phyloP scores from a whole-genome alignment of 352 stramenopile species.

The Phytophthora hibernalis region DNA sequence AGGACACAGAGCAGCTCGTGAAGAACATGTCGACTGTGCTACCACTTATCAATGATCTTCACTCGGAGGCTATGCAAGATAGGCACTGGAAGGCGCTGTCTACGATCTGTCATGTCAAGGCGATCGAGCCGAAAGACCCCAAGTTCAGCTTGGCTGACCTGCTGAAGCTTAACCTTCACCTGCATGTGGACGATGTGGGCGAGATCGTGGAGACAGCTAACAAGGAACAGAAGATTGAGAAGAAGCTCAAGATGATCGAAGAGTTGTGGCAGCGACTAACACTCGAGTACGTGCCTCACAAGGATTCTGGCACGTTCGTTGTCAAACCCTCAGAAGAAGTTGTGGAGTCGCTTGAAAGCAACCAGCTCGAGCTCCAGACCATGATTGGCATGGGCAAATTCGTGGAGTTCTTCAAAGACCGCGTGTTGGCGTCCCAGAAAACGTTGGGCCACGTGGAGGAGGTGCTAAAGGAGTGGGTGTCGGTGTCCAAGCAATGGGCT shows the following conservation, averaged over 20 bases:
- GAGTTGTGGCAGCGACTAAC: slow-evolving; percentile 85
- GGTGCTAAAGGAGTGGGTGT: slow-evolving; percentile 90
- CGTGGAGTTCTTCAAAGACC: slow-evolving; percentile 91
- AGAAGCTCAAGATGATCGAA: slow-evolving; percentile 91
- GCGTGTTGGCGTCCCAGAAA: slow-evolving; percentile 80
- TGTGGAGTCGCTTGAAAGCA: slow-evolving; percentile 86
- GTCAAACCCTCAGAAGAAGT: slow-evolving; percentile 90
- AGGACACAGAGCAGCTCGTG: slow-evolving; percentile 86
- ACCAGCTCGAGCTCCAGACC: slow-evolving; percentile 88
- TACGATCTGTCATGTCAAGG: slow-evolving; percentile 86
- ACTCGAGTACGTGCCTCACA: slow-evolving; percentile 89
- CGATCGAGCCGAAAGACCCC: slow-evolving; percentile 82
- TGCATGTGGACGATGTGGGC: slow-evolving; percentile 86
- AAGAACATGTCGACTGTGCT: slow-evolving; percentile 90
- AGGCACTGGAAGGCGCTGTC: slow-evolving; percentile 94
- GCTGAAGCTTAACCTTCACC: slow-evolving; percentile 83
- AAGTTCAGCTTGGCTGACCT: slow-evolving; percentile 88
- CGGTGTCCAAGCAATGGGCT: slow-evolving; percentile 88
- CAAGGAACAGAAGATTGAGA: slow-evolving; percentile 92
- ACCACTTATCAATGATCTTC: slow-evolving; percentile 94
- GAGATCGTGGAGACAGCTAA: slow-evolving; percentile 91
- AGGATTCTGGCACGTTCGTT: slow-evolving; percentile 86
- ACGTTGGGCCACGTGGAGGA: slow-evolving; percentile 87
- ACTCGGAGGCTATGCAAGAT: slow-evolving; percentile 94
- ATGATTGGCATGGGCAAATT: slow-evolving; percentile 94